Evolutionary conservation across 768 basidiomycete species (phyloP).

Genomic region (Clitopilus hobsonii): DNA sequence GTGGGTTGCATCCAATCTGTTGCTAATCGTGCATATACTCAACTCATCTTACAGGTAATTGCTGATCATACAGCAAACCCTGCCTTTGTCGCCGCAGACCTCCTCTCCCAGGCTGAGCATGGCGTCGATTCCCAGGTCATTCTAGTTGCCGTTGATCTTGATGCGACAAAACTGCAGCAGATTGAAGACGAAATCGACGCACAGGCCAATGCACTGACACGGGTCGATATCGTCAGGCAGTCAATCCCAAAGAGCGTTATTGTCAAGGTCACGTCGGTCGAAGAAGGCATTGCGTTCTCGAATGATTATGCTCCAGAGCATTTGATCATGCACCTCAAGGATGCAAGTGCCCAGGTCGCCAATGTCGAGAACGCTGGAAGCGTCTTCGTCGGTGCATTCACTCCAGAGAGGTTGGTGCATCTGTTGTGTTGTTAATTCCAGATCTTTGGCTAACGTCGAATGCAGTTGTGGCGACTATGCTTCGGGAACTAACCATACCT

Average conservation of each 20-base stretch:
- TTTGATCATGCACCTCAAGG: conserved; percentile 83
- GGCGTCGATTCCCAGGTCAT: conserved; percentile 98
- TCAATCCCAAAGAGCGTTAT: conserved; percentile 90
- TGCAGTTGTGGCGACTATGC: conserved; percentile 95
- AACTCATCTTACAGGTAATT: conserved; percentile 64
- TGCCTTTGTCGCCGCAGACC: conserved; percentile 92
- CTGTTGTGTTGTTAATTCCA: conserved; percentile 5
- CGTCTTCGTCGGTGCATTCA: conserved; percentile 92
- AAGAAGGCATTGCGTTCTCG: conserved; percentile 83
- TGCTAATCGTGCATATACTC: conserved; percentile 3
- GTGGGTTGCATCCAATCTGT: conserved; percentile 42
- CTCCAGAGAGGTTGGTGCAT: conserved; percentile 95
- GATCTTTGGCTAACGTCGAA: conserved; percentile 2
- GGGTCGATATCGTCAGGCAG: conserved; percentile 87
- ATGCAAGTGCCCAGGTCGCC: conserved; percentile 60
- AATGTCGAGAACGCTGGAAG: conserved; percentile 90
- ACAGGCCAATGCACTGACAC: conserved; percentile 82
- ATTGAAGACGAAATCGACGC: conserved; percentile 83
- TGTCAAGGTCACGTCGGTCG: conserved; percentile 59
- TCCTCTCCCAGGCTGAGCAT: conserved; percentile 97
- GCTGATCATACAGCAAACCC: conserved; percentile 85
- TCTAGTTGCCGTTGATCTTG: conserved; percentile 74
- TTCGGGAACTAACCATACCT: conserved; percentile 97
- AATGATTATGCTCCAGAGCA: conserved; percentile 99
- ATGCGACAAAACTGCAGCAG: conserved; percentile 52